Evolutionary conservation across 2,329 filamentous ascomycete genomes (phyloP).

Genomic region (Dothiorella sarmentorum): DNA sequence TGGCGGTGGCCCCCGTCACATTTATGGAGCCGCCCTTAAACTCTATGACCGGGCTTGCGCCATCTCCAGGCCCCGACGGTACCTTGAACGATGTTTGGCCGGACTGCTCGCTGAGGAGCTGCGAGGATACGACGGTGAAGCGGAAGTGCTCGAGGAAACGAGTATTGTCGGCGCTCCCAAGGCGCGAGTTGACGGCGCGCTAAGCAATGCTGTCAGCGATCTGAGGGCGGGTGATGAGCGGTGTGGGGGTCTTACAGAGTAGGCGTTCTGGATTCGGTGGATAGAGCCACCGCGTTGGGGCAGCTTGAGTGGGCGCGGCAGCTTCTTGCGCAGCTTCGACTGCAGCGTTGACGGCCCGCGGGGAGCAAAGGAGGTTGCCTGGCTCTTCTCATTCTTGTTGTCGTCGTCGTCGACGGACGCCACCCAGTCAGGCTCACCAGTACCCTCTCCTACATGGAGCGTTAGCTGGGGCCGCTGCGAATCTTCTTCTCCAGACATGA

Average conservation of each 20-base stretch:
- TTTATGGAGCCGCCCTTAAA: conserved; percentile 50
- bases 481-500: conserved; percentile 14
- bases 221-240: conserved; percentile 11
- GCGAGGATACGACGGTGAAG: conserved; percentile 88
- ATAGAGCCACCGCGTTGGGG: conserved; percentile 37
- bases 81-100: conserved; percentile 41
- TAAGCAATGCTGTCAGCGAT: conserved; percentile 32
- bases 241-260: conserved; percentile 31
- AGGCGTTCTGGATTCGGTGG: conserved; percentile 37
- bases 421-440: conserved; percentile 23
- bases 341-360: conserved; percentile 49
- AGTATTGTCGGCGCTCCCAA: conserved; percentile 75
- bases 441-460: conserved; percentile 32
- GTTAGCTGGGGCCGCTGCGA: conserved; percentile 24
- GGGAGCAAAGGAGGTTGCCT: conserved; percentile 46
- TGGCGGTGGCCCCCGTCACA: conserved; percentile 62
- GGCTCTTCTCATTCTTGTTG: neutral
- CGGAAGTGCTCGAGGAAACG: conserved; percentile 90
- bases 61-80: conserved; percentile 28
- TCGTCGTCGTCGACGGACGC: conserved; percentile 10
- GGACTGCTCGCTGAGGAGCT: conserved; percentile 70
- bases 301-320: conserved; percentile 47
- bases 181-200: conserved; percentile 67
- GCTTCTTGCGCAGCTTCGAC: conserved; percentile 46
- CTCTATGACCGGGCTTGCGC: conserved; percentile 27